Conservation (phyloP, 2,329 filamentous ascomycete genomes). For the Fusarium sp. region DNA sequence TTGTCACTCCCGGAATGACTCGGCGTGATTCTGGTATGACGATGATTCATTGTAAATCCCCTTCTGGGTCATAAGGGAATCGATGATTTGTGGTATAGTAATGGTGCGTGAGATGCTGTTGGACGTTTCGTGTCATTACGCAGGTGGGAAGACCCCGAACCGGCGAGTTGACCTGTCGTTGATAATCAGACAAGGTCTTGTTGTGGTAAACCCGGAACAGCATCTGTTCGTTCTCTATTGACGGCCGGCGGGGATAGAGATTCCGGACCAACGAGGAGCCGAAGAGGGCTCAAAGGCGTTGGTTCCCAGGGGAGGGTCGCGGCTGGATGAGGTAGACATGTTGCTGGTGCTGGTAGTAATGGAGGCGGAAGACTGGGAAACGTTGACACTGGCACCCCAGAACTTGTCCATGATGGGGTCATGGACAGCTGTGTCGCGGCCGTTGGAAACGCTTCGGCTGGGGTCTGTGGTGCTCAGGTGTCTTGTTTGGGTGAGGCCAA, state of each 20-base stretch:
- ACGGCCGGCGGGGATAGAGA: slow-evolving; percentile 17
- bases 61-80: neutral
- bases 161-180: neutral
- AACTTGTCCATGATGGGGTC: slow-evolving; percentile 45
- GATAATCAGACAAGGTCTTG: neutral
- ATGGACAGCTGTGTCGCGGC: slow-evolving; percentile 32
- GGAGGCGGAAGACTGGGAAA: slow-evolving; percentile 19
- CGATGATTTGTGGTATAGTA: neutral
- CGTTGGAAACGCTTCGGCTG: slow-evolving; percentile 22
- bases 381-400: slow-evolving; percentile 23
- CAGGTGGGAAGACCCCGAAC: slow-evolving; percentile 1
- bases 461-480: slow-evolving; percentile 34
- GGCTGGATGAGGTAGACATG: slow-evolving; percentile 18
- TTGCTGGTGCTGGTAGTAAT: slow-evolving; percentile 7
- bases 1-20: neutral
- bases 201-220: neutral
- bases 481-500: slow-evolving; percentile 30
- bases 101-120: neutral
- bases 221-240: neutral
- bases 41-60: neutral
- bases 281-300: slow-evolving; percentile 38
- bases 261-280: slow-evolving; percentile 43
- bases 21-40: neutral
- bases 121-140: slow-evolving; percentile 7
- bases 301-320: slow-evolving; percentile 42